Evolutionary conservation across 1,284 basidiomycete species (phyloP).

Genomic region (Tilletia setariae): DNA sequence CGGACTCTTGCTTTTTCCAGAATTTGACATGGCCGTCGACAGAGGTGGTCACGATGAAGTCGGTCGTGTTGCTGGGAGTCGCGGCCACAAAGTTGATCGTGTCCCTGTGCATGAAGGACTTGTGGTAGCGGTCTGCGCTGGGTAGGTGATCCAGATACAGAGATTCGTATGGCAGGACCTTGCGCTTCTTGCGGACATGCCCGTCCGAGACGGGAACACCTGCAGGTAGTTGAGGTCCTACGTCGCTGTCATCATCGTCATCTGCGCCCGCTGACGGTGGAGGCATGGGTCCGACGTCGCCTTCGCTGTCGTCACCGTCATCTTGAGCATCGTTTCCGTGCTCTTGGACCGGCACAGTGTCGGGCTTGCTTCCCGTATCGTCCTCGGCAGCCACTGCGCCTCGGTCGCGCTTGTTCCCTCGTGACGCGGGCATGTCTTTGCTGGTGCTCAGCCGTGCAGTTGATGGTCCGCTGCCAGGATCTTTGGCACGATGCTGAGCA

Average conservation of each 20-base stretch:
- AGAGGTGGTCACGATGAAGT: slow-evolving; percentile 90
- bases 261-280: slow-evolving; percentile 4
- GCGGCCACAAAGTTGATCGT: slow-evolving; percentile 75
- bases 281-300: slow-evolving; percentile 21
- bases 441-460: not conserved
- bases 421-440: not conserved
- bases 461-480: not conserved
- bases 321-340: slow-evolving; percentile 1
- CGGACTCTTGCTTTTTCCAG: slow-evolving; percentile 86
- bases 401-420: slow-evolving; percentile 2
- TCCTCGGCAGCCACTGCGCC: not conserved
- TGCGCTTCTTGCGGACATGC: slow-evolving; percentile 15
- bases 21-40: slow-evolving; percentile 93
- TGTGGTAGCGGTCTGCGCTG: slow-evolving; percentile 85
- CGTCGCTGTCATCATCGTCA: not conserved
- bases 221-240: not conserved
- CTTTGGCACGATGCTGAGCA: not conserved
- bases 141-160: slow-evolving; percentile 89
- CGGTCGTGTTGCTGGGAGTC: slow-evolving; percentile 34
- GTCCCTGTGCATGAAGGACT: slow-evolving; percentile 98
- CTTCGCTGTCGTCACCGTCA: slow-evolving; percentile 13
- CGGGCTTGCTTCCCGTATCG: not conserved
- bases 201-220: not conserved
- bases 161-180: slow-evolving; percentile 71
- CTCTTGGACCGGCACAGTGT: not conserved